Evolutionary conservation across 768 basidiomycete genomes (phyloP), one percentile per base, ranked within the genome.

Genomic region (Podaxis sp.): DNA sequence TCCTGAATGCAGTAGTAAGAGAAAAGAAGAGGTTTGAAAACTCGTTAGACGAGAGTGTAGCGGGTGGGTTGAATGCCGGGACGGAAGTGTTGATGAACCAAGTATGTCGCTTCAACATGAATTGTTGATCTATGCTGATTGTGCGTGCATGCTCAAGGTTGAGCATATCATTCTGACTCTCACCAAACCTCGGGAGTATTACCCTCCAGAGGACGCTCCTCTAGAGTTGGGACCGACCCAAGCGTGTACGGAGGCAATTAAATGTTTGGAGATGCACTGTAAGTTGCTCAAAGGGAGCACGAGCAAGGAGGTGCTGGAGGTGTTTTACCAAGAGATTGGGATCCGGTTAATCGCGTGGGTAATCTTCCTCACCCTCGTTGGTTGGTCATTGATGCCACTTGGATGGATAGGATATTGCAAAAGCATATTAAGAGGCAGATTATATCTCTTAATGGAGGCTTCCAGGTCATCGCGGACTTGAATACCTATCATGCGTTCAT

Each of bases 21-120:
- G 96, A 98, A 74, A 98, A 98, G 84, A 99, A 98, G 77, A 84
- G 86, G 5, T 98, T 98, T 66, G 97, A 98, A 73, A 91, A 94
- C 64, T 76, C 86, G 0, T 76, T 99, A 38, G 97, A 99, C 70
- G 95, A 98, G 66, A 91, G 88, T 37, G 97, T 99, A 15, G 97
- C 97, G 2, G 86, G 84, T 11, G 96, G 96, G 0, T 74, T 98
- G 68, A 98, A 99, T 70, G 91, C 94, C 1, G 97, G 96, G 4
- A 97, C 96, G 2, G 92, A 97, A 66, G 92, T 95, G 1, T 75
- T 98, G 52, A 98, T 96, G 95, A 93, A 89, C 68, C 94, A 98
- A 82, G 93, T 91, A 63, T 8, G 75, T 70, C 41, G 33, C 29
- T 6, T 59, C 65, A 33, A 5, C 7, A 11, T 13, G 22, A 4